A percentile compares a stretch with the other conserved stretches of the same genome.
These are phyloP conservation scores for Lipomyces chichibuensis DNA, from an alignment of 805 yeast genomes.

Conservation along the genomic window DNA sequence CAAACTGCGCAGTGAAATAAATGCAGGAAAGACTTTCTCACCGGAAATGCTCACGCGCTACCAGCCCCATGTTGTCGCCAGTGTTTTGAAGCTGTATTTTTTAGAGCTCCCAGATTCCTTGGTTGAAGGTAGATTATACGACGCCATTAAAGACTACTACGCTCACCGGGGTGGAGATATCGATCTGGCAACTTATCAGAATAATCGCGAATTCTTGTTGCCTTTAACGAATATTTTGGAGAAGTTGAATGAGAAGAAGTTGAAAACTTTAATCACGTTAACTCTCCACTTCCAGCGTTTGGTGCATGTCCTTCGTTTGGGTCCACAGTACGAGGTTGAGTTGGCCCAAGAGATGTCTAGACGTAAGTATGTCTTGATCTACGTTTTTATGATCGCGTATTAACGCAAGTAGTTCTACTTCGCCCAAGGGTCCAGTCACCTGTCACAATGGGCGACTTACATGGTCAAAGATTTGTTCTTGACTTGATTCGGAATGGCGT, in stretches of 20 bases:
- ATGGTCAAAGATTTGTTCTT: constrained; percentile 59
- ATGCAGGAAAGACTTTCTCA: constrained; percentile 41
- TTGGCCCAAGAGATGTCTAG: constrained; percentile 67
- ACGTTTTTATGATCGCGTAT: not conserved
- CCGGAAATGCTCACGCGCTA: constrained; percentile 45
- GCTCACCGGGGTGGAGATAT: constrained; percentile 50
- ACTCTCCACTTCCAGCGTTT: constrained; percentile 73
- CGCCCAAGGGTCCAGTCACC: constrained; percentile 55
- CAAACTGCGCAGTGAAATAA: constrained; percentile 59
- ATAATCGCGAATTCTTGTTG: constrained; percentile 13
- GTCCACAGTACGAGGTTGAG: constrained; percentile 41
- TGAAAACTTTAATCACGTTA: constrained; percentile 81
- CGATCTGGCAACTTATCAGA: constrained; percentile 30
- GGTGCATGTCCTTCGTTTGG: constrained; percentile 53
- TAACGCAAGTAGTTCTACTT: constrained; percentile 51
- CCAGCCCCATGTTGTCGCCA: constrained; percentile 63
- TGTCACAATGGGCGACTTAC: constrained; percentile 58
- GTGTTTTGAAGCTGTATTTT: constrained; percentile 70
- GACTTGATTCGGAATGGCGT: constrained; percentile 67
- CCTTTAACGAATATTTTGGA: constrained; percentile 58
- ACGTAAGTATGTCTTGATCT: not conserved
- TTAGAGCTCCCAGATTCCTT: constrained; percentile 80
- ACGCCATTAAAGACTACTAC: constrained; percentile 69
- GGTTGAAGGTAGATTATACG: constrained; percentile 66
- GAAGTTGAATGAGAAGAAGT: constrained; percentile 68